Base-by-base conservation (phyloP, 345 rosid genomes). In the Cardiospermum halicacabum region DNA sequence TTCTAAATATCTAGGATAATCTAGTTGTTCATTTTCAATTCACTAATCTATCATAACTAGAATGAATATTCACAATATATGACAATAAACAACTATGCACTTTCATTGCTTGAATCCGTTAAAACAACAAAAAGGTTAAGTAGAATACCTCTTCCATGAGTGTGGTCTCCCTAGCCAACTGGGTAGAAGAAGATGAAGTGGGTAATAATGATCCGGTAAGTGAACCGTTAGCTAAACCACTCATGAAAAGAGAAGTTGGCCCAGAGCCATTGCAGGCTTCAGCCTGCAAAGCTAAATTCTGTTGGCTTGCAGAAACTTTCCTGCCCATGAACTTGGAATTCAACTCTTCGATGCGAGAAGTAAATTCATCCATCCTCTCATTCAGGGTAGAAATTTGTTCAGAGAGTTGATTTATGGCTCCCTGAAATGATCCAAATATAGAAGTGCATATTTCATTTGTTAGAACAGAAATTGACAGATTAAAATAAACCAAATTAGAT, bases 311-410 rank as follows among this genome's bases (percentile, higher is more conserved):
- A 42, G 91, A 83, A 58, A 76, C 82, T 50, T 79, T 84, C 73
- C 79, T 78, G 69, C 58, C 54, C 9, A 78, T 69, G 58, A 84
- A 71, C 83, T 91, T 94, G 69, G 89, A 81, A 76, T 89, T 94
- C 63, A 94, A 68, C 82, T 91, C 91, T 63, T 85, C 97, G 1
- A 91, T 79, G 63, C 91, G 95, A 24, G 96, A 77, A 53, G 91
- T 84, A 58, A 94, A 87, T 66, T 88, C 96, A 67, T 94, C 97
- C 96, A 89, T 94, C 77, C 97, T 85, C 81, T 94, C 96, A 27
- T 85, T 94, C 80, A 87, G 72, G 34, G 96, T 94, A n/a, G 95
- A 89, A 49, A 94, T 90, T 79, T 94, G 97, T 54, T 94, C 99
- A 6, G 97, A 88, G 32, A 91, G 97, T 74, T 91, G 99, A 70